A percentile compares a stretch with the other conserved stretches of the same genome.
phyloP scores from a whole-genome alignment of 2,329 filamentous ascomycete genomes.

The Scedosporium apiospermum region DNA sequence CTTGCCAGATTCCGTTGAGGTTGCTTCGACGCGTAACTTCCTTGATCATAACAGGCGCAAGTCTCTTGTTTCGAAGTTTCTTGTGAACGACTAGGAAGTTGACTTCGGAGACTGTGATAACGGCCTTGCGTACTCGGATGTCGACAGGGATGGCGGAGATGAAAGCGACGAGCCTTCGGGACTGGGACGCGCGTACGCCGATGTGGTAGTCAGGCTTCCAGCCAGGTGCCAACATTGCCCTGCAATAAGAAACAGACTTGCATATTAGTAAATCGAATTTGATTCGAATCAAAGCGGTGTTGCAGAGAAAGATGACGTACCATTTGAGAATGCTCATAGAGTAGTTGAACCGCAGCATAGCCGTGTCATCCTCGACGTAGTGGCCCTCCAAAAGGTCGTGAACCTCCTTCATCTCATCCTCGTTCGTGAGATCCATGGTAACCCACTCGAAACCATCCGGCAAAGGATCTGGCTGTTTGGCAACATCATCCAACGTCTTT shows the following conservation, averaged over 20 bases:
- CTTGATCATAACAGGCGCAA: constrained; percentile 92
- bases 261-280: too few relatives aligned
- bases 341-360: constrained; percentile 97
- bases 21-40: constrained; percentile 94
- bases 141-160: constrained; percentile 88
- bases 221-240: constrained; percentile 88
- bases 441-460: constrained; percentile 89
- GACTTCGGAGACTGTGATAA: constrained; percentile 77
- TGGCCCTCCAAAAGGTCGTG: constrained; percentile 87
- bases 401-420: constrained; percentile 75
- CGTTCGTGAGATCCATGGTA: constrained; percentile 73
- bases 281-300: neutral
- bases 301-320: constrained; percentile 34
- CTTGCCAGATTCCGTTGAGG: constrained; percentile 78
- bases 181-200: constrained; percentile 76
- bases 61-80: constrained; percentile 86
- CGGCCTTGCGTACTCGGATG: constrained; percentile 67
- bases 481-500: constrained; percentile 68
- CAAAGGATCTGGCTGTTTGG: constrained; percentile 66
- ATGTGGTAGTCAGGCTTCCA: constrained; percentile 95
- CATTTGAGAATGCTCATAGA: constrained; percentile 81
- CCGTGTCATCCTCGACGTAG: constrained; percentile 95
- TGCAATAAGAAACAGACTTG: constrained; percentile 20
- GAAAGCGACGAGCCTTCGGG: constrained; percentile 83
- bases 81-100: constrained; percentile 99